A percentile compares a stretch with the other conserved stretches of the same genome.
These are phyloP conservation scores for Ilyonectria destructans DNA, from an alignment of 2,329 filamentous ascomycete species.

Conservation along the genomic window DNA sequence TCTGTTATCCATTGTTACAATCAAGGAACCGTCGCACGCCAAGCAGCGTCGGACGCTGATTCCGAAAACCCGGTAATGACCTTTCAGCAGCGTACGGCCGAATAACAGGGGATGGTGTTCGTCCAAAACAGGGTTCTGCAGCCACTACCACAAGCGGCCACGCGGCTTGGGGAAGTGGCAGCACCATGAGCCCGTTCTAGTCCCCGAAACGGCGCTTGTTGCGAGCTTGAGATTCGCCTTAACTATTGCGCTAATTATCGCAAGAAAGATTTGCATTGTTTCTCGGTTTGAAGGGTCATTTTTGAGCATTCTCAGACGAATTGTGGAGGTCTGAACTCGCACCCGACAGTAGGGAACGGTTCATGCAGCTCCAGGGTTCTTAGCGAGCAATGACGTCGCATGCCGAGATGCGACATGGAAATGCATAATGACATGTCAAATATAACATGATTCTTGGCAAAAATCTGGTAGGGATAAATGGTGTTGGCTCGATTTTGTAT, in stretches of 20 bases:
- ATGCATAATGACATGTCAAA: not conserved
- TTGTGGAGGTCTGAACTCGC: too few relatives aligned
- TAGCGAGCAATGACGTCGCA: not conserved
- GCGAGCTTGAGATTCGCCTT: too few relatives aligned
- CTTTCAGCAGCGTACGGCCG: not conserved
- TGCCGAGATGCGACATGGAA: not conserved
- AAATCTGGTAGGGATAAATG: not conserved
- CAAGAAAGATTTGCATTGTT: too few relatives aligned
- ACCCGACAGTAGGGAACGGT: too few relatives aligned
- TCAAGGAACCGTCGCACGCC: not conserved
- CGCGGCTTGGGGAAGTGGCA: too few relatives aligned
- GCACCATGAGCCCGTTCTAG: not conserved
- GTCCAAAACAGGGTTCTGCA: not conserved
- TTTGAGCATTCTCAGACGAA: too few relatives aligned
- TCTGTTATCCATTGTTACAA: not conserved
- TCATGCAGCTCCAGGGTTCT: not conserved
- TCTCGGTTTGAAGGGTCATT: too few relatives aligned
- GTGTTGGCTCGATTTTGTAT: too few relatives aligned
- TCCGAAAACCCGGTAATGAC: not conserved
- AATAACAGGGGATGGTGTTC: not conserved
- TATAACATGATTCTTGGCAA: not conserved
- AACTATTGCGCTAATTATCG: too few relatives aligned
- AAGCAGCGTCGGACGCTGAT: not conserved
- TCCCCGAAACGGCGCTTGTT: not conserved
- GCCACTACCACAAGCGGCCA: not conserved